These are phyloP conservation scores for Galerina sulciceps DNA, from an alignment of 768 basidiomycete genomes.

Conservation along the genomic window DNA sequence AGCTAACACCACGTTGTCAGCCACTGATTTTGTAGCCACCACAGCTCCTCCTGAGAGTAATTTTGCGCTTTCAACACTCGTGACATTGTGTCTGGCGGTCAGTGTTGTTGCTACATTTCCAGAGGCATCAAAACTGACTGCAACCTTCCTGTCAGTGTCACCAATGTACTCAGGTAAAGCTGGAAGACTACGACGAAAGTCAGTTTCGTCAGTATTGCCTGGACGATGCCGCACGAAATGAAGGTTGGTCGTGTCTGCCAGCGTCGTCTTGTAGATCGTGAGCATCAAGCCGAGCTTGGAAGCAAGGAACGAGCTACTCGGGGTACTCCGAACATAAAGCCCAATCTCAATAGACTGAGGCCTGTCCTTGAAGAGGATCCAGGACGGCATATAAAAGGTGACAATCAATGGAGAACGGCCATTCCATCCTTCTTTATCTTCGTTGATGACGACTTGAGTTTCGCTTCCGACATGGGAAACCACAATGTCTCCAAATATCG, in stretches of 20 bases:
- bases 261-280: slow-evolving; percentile 29
- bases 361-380: slow-evolving; percentile 30
- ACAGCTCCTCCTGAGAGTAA: slow-evolving; percentile 24
- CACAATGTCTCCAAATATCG: slow-evolving; percentile 33
- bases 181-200: slow-evolving; percentile 6
- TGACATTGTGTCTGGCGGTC: slow-evolving; percentile 24
- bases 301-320: slow-evolving; percentile 9
- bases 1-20: slow-evolving; percentile 36
- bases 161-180: not conserved
- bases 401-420: slow-evolving; percentile 39
- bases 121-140: slow-evolving; percentile 14
- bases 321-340: slow-evolving; percentile 32
- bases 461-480: slow-evolving; percentile 3
- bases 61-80: slow-evolving; percentile 16
- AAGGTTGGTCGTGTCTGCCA: slow-evolving; percentile 33
- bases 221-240: slow-evolving; percentile 34
- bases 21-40: slow-evolving; percentile 28
- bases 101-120: slow-evolving; percentile 16
- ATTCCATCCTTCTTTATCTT: slow-evolving; percentile 34
- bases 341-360: slow-evolving; percentile 23
- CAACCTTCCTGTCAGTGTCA: not conserved
- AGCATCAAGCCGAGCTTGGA: slow-evolving; percentile 30
- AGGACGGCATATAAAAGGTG: slow-evolving; percentile 37
- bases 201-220: slow-evolving; percentile 19
- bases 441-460: slow-evolving; percentile 25